Conservation (phyloP, 2,329 filamentous ascomycete genomes). For the Penicillium expansum region DNA sequence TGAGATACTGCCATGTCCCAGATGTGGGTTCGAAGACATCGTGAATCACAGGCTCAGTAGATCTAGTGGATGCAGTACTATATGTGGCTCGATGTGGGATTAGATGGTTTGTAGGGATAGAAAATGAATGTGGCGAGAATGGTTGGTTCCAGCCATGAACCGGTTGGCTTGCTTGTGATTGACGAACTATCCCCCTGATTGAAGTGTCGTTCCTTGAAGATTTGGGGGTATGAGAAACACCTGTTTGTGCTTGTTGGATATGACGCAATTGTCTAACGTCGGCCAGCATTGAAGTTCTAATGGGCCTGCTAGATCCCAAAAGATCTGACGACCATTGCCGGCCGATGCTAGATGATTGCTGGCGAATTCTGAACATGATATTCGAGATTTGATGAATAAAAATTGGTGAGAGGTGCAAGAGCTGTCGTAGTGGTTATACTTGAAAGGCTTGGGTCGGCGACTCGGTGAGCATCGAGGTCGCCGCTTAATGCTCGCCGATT, state of each 20-base stretch:
- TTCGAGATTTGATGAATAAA: background rate
- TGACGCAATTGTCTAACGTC: background rate
- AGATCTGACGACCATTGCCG: background rate
- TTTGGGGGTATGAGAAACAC: background rate
- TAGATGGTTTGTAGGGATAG: background rate
- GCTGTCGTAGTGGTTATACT: background rate
- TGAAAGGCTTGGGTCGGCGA: conserved; percentile 1
- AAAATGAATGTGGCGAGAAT: background rate
- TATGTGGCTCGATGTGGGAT: background rate
- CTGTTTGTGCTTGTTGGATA: background rate
- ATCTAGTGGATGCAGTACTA: conserved; percentile 6
- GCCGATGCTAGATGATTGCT: background rate
- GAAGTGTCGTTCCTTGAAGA: background rate
- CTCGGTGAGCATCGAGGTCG: conserved; percentile 3
- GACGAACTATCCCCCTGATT: background rate
- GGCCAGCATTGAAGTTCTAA: background rate
- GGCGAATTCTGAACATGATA: background rate
- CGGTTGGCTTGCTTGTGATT: background rate
- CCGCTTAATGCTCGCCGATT: background rate
- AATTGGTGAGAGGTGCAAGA: background rate
- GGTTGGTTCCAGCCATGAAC: background rate
- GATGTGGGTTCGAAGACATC: conserved; percentile 43
- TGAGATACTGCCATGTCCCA: conserved; percentile 61
- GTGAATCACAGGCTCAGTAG: conserved; percentile 25
- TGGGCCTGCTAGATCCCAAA: background rate